A percentile compares a stretch with the other conserved stretches of the same genome.
phyloP scores from a whole-genome alignment of 805 yeast species.

The Brettanomyces bruxellensis region DNA sequence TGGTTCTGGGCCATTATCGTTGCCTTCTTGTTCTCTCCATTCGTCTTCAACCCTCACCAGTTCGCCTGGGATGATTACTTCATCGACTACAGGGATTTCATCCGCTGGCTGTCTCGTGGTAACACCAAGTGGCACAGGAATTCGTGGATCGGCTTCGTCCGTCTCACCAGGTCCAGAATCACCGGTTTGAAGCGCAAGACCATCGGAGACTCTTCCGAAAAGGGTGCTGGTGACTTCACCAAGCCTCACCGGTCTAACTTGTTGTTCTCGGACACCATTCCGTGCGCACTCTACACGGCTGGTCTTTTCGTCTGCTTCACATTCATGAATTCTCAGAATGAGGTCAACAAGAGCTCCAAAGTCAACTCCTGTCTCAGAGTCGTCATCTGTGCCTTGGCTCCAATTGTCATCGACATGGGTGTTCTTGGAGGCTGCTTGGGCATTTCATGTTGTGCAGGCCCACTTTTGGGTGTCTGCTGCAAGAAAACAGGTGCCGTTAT shows the following conservation, averaged over 20 bases:
- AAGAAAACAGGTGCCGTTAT: conserved; percentile 92
- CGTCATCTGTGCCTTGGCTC: conserved; percentile 77
- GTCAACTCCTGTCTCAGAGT: conserved; percentile 70
- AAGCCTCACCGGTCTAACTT: conserved; percentile 77
- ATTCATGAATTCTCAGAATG: conserved; percentile 78
- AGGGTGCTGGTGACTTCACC: conserved; percentile 73
- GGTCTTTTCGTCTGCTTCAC: conserved; percentile 76
- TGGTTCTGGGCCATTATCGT: conserved; percentile 97
- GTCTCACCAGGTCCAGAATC: conserved; percentile 75
- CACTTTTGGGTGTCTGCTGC: conserved; percentile 88
- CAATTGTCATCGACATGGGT: conserved; percentile 87
- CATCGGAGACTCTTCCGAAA: conserved; percentile 71
- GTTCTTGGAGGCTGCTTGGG: conserved; percentile 66
- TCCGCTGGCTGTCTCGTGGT: conserved; percentile 88
- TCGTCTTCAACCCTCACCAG: conserved; percentile 95
- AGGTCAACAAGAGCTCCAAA: conserved; percentile 45
- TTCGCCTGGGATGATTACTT: conserved; percentile 94
- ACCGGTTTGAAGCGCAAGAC: conserved; percentile 77
- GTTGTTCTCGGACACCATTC: conserved; percentile 61
- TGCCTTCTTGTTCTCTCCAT: conserved; percentile 86
- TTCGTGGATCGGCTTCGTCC: conserved; percentile 80
- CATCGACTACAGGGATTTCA: conserved; percentile 90
- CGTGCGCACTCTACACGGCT: conserved; percentile 65
- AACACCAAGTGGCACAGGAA: conserved; percentile 82
- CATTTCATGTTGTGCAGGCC: conserved; percentile 96